Percentiles rank a stretch among this genome's conserved stretches.
Conservation (phyloP, 2,329 filamentous ascomycete genomes). For the Penicillium fuscoglaucum region DNA sequence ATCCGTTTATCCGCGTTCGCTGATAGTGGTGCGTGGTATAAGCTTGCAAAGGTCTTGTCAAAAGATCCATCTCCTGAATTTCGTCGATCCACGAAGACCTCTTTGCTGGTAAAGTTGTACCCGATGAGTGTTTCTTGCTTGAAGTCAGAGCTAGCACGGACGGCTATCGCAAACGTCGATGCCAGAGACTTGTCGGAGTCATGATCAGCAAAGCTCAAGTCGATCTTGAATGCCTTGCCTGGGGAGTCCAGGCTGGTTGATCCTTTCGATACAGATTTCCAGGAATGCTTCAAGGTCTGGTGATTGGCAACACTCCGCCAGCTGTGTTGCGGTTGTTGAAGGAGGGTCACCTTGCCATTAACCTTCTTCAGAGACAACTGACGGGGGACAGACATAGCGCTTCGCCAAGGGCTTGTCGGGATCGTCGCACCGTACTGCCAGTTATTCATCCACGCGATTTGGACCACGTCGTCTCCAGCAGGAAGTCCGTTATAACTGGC, state of each 20-base stretch:
- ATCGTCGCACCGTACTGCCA: constrained; percentile 30
- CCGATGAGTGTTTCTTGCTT: constrained; percentile 29
- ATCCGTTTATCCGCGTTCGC: constrained; percentile 21
- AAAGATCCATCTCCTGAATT: constrained; percentile 25
- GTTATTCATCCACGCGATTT: constrained; percentile 35
- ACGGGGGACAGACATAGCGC: constrained; percentile 31
- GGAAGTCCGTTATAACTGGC: constrained; percentile 26
- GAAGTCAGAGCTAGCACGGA: constrained; percentile 22
- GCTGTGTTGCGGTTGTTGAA: constrained; percentile 19
- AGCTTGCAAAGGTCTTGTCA: constrained; percentile 25
- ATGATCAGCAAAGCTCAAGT: constrained; percentile 22
- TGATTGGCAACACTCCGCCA: constrained; percentile 10
- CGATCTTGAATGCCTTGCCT: constrained; percentile 23
- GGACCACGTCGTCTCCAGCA: constrained; percentile 13
- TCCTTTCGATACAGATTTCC: constrained; percentile 14
- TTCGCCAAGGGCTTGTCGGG: constrained; percentile 30
- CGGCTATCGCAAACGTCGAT: constrained; percentile 23
- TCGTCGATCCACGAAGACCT: constrained; percentile 29
- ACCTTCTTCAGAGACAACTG: constrained; percentile 24
- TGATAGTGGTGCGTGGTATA: constrained; percentile 22
- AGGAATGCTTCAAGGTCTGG: neutral
- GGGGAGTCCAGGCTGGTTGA: constrained; percentile 14
- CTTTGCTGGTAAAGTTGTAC: constrained; percentile 27
- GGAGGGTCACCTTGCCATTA: constrained; percentile 11
- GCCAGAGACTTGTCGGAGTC: neutral